Percentiles rank a stretch among this genome's conserved stretches.
These are phyloP conservation scores for Suillus americanus DNA, from an alignment of 768 basidiomycete species.

Conservation along the genomic window DNA sequence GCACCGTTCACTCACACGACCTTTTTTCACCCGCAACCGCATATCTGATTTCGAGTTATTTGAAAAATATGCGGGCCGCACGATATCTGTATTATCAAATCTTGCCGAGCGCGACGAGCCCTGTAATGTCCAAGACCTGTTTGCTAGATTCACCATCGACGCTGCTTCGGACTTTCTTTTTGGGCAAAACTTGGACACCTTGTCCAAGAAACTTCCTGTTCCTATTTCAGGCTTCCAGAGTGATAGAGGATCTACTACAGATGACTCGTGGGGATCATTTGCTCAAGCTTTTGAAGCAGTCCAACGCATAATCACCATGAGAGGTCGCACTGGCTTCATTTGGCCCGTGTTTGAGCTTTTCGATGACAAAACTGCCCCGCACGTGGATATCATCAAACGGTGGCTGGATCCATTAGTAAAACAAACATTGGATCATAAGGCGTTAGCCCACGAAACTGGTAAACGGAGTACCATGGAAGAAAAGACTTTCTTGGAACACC, in stretches of 20 bases:
- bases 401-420: slow-evolving; percentile 66
- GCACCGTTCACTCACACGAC: slow-evolving; percentile 68
- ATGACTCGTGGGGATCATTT: slow-evolving; percentile 60
- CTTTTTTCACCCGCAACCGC: slow-evolving; percentile 75
- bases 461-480: slow-evolving; percentile 42
- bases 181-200: slow-evolving; percentile 60
- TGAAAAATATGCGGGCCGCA: slow-evolving; percentile 51
- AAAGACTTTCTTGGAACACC: slow-evolving; percentile 65
- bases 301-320: slow-evolving; percentile 35
- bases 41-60: slow-evolving; percentile 70
- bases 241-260: slow-evolving; percentile 59
- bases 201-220: slow-evolving; percentile 52
- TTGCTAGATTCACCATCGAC: slow-evolving; percentile 66
- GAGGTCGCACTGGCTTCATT: slow-evolving; percentile 36
- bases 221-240: slow-evolving; percentile 46
- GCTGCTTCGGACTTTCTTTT: slow-evolving; percentile 75
- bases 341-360: slow-evolving; percentile 46
- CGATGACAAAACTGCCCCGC: slow-evolving; percentile 35
- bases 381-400: slow-evolving; percentile 34
- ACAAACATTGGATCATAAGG: slow-evolving; percentile 49
- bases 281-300: slow-evolving; percentile 43
- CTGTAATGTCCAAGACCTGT: slow-evolving; percentile 69
- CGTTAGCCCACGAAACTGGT: slow-evolving; percentile 36
- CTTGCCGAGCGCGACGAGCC: slow-evolving; percentile 39
- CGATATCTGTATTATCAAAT: slow-evolving; percentile 48